Base-by-base conservation (phyloP, 129 eudicot species). In the Gnaphalium uliginosum region DNA sequence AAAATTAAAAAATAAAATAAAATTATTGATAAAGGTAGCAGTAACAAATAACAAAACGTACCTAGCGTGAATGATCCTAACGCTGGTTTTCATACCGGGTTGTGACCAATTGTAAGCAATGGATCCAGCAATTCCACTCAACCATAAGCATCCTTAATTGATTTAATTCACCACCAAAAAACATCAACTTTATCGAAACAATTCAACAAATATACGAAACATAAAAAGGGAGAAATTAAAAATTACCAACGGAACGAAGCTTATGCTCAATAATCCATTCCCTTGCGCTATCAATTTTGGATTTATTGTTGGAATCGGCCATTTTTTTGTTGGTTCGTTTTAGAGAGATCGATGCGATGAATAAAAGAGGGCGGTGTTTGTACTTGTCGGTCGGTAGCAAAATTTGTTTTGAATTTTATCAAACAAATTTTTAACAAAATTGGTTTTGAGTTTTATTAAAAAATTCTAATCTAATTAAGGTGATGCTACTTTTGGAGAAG, bases 31-130 rank as follows among this genome's bases (percentile, higher is more conserved):
- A 32, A 19, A 7, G 0, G 4, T 7, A 0, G 14, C 14, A 39
- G 14, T 9, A 39, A 39, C 46, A 21, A 22, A 2, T 7, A 18
- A 1, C 4, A 59, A 1, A 17, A 63, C 21, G 43, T 67, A 90
- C 93, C 93, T 87, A 10, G 93, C 93, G 70, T 87, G 96, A 82
- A 90, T 90, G 78, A 90, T 84, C 89, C 77, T 75, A 48, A 90
- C 96, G 67, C 96, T 87, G 72, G 96, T 83, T 72, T 90, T 87
- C 96, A 90, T 90, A 68, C 79, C 78, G 21, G 96, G 96, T 50
- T 88, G 87, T 68, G 96, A 87, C 96, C 96, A 90, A 80, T 90
- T 90, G 65, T 90, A 87, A 13, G 93, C 91, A 46, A 90, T 75
- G 21, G 96, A 90, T 29, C 96, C 90, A 76, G 79, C 80, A 64